Evolutionary conservation across 495 filamentous ascomycete genomes (phyloP), one percentile per base, ranked within the genome.

Genomic region (Jackrogersella minutella): DNA sequence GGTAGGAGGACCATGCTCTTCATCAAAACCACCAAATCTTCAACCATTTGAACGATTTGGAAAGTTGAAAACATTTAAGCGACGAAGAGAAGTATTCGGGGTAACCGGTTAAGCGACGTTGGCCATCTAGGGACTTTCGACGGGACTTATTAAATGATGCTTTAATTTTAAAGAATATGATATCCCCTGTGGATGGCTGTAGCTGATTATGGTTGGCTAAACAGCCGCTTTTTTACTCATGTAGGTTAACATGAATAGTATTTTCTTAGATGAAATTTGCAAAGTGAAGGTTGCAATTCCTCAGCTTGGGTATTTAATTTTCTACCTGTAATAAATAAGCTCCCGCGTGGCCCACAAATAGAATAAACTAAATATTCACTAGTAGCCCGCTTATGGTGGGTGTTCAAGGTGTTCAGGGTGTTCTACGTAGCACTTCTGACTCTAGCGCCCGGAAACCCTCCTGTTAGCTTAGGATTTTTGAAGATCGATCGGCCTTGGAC

Each of bases 311-410:
- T 46, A 46, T 16, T 30, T 26, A 2, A 31, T 6, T 49, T 11
- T n/a, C n/a, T n/a, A n/a, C n/a, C n/a, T n/a, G n/a, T n/a, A n/a
- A n/a, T n/a, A 31, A 30, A 49, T 30, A 49, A 31, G 44, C 44
- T 30, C 44, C 44, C 44, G 44, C 24, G 24, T 33, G 41, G n/a
- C 14, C 44, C 44, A 49, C 44, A 49, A 49, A 30, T 49, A 49
- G 11, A 49, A 30, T 7, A 30, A 5, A 16, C 30, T 8, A 24
- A 11, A 21, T 21, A 21, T 19, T 21, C 44, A 49, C 44, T 49
- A 49, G 24, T 14, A 26, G 16, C 13, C 31, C 24, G 5, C 13
- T 49, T 31, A 8, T 2, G 44, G 26, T 16, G 16, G 44, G 22
- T 14, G 44, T 11, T 11, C 13, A n/a, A n/a, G n/a, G n/a, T n/a